phyloP scores from a whole-genome alignment of 2,329 filamentous ascomycete species.

The Xylaria sp. region DNA sequence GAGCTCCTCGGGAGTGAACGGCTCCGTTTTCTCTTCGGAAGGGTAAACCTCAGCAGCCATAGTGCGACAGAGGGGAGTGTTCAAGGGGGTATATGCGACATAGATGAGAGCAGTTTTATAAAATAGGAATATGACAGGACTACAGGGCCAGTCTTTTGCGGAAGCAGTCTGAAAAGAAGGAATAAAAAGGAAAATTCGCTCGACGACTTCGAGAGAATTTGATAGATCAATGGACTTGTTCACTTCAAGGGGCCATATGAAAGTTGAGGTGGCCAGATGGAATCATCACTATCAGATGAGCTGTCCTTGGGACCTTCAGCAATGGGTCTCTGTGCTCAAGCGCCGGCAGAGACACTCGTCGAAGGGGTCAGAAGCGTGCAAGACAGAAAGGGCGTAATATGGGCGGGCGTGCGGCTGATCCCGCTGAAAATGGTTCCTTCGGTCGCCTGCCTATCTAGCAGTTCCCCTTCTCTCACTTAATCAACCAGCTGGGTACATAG shows the following conservation, averaged over 20 bases:
- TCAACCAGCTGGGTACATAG: constrained; percentile 23
- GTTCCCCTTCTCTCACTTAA: constrained; percentile 30
- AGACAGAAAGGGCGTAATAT: constrained; percentile 36
- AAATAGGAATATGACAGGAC: constrained; percentile 17
- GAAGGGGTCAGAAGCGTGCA: constrained; percentile 47
- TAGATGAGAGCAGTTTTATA: constrained; percentile 28
- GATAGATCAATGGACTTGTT: constrained; percentile 39
- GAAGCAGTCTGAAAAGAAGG: constrained; percentile 34
- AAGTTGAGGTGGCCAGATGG: constrained; percentile 31
- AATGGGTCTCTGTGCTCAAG: constrained; percentile 36
- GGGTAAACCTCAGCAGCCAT: constrained; percentile 62
- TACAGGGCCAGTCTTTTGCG: constrained; percentile 26
- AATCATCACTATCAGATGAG: constrained; percentile 48
- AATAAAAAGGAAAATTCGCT: constrained; percentile 27
- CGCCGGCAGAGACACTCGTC: constrained; percentile 46
- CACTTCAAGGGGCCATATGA: constrained; percentile 35
- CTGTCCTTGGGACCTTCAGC: constrained; percentile 46
- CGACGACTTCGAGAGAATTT: constrained; percentile 37
- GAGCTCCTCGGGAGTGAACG: constrained; percentile 67
- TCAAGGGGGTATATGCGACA: constrained; percentile 23
- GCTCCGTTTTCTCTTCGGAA: constrained; percentile 67
- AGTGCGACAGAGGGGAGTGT: constrained; percentile 40
- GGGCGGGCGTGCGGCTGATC: constrained; percentile 51
- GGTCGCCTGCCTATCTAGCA: constrained; percentile 43
- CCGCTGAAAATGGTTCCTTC: constrained; percentile 38